Evolutionary conservation across 2,329 filamentous ascomycete species (phyloP), one percentile per base, ranked within the genome.

Genomic region (Chalaropsis thielavioides): DNA sequence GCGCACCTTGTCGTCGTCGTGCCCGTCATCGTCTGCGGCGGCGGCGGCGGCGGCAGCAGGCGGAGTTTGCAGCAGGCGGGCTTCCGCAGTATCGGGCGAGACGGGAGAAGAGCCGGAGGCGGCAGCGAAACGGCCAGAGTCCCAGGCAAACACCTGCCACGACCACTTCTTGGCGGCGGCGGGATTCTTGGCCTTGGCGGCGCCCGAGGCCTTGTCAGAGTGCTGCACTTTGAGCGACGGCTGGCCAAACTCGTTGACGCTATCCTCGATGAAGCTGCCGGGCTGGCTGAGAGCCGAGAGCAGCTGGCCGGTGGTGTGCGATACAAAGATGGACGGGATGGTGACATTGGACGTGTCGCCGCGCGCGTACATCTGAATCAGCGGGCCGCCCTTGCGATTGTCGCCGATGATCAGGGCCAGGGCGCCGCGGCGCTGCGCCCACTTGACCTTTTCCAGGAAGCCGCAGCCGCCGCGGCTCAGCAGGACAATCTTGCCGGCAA

Each of bases 301-400:
- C 15, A 99, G 80, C 73, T 96, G 92, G 0, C 94, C 94, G 0
- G 92, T 97, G 0, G 91, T 97, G 70, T 94, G 85, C 0, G 92
- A 95, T 0, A 94, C 97, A 75, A 99, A 99, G 10, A 97, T 81
- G 0, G 94, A 90, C 0, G 94, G 92, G 64, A 99, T 96, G 0
- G 90, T 90, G 69, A 97, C 83, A 71, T 96, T 96, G 41, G 92
- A 95, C 2, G 92, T 96, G 72, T 97, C 92, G 44, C 92, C 94
- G 71, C 89, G 85, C n/a, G 94, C 94, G 74, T 96, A 97, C 94
- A 99, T 99, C 70, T 95, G 94, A 62, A 97, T 89, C 68, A 99
- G 77, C 43, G 88, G 88, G 3, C 91, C 92, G 56, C 92, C 92
- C 68, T 89, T 88, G 66, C 89, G 87, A 73, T 96, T 89, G 74